phyloP scores from a whole-genome alignment of 345 rosid species.

The Viola odorata region DNA sequence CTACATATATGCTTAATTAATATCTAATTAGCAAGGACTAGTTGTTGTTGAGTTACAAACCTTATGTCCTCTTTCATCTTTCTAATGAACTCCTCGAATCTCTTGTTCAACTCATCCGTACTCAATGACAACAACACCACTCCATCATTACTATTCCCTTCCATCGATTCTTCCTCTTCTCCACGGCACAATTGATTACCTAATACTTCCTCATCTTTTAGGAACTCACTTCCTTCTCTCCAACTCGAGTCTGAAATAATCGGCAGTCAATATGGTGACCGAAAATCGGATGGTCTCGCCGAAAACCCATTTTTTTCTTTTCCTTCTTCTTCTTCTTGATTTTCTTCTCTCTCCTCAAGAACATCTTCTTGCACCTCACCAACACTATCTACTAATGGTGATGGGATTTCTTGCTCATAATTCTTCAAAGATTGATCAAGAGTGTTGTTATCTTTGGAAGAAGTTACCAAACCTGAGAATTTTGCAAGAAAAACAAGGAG shows the following conservation, averaged over 20 bases:
- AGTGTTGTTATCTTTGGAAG: conserved; percentile 11
- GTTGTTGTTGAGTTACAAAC: conserved; percentile 52
- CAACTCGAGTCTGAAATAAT: too few relatives aligned
- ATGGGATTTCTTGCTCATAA: conserved; percentile 11
- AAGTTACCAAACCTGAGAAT: conserved; percentile 41
- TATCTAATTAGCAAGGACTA: conserved; percentile 44
- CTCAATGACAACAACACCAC: conserved; percentile 29
- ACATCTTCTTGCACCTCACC: conserved; percentile 5
- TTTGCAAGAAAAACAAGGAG: conserved; percentile 67
- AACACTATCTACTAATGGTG: conserved; percentile 15
- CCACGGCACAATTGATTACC: neutral
- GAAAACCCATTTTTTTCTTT: neutral
- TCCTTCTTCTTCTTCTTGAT: neutral
- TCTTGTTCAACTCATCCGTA: conserved; percentile 69
- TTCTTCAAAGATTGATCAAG: conserved; percentile 13
- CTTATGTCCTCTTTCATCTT: conserved; percentile 73
- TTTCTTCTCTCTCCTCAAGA: too few relatives aligned
- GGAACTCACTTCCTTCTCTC: neutral
- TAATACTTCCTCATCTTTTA: neutral
- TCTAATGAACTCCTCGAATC: conserved; percentile 82
- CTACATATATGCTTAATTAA: neutral
- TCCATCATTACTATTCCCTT: conserved; percentile 20
- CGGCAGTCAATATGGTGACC: neutral
- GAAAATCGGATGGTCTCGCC: too few relatives aligned
- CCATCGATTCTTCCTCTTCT: conserved; percentile 14